Conservation (phyloP, 2,329 filamentous ascomycete species). For the Scopulariopsis brevicaulis region DNA sequence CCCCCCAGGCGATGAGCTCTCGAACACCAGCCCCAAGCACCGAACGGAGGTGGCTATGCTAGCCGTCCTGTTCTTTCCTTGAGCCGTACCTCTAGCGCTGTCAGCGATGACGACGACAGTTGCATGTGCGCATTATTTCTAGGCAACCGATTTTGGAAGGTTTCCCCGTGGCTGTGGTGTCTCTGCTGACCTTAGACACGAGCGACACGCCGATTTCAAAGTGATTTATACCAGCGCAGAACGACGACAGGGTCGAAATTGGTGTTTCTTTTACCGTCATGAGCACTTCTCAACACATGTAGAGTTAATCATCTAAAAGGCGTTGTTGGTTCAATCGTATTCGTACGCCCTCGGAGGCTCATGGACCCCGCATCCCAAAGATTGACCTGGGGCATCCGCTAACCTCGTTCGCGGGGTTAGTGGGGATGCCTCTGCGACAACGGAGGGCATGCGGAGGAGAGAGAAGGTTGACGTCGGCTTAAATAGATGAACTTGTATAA, state of each 20-base stretch:
- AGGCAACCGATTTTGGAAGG: background rate
- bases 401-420: background rate
- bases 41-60: background rate
- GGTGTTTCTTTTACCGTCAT: no score
- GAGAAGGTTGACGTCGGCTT: background rate
- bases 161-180: background rate
- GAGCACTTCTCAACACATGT: background rate
- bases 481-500: background rate
- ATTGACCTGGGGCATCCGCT: background rate
- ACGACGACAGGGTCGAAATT: background rate
- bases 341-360: background rate
- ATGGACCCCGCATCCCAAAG: background rate
- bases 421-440: background rate
- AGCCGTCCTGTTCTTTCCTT: background rate
- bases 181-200: background rate
- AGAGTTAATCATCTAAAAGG: background rate
- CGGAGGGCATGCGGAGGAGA: background rate
- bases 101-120: slow-evolving; percentile 1
- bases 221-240: background rate
- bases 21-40: slow-evolving; percentile 1
- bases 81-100: background rate
- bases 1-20: background rate
- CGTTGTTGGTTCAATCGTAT: background rate
- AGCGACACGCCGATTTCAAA: background rate
- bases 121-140: background rate